Evolutionary conservation across 2,329 filamentous ascomycete genomes (phyloP).

Genomic region (Alternaria gaisen): DNA sequence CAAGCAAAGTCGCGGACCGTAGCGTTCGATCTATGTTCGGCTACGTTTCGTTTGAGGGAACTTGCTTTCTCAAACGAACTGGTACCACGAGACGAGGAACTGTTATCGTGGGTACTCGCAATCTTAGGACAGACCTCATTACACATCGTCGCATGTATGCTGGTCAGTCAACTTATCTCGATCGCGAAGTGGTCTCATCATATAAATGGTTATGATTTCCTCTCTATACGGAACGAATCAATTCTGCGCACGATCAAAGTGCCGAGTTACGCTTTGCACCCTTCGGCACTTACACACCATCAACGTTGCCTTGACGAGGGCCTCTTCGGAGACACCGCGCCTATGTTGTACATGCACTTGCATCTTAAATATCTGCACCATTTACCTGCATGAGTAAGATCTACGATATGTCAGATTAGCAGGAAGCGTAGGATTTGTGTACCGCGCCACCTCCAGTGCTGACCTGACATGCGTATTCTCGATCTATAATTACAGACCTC

Average conservation of each 20-base stretch:
- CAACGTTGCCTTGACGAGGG: neutral
- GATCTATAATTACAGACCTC: neutral
- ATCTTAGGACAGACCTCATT: neutral
- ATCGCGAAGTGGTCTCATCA: neutral
- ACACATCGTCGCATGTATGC: neutral
- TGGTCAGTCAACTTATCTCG: neutral
- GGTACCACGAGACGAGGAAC: neutral
- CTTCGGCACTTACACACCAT: neutral
- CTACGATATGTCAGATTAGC: neutral
- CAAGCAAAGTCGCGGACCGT: constrained; percentile 11
- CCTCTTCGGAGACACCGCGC: neutral
- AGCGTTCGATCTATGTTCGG: neutral
- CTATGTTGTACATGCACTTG: neutral
- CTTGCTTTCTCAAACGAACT: constrained; percentile 1
- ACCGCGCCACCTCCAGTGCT: neutral
- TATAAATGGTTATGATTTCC: neutral
- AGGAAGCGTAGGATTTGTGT: neutral
- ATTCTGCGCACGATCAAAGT: neutral
- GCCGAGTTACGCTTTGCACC: neutral
- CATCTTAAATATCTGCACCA: neutral
- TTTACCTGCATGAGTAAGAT: neutral
- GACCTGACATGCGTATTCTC: neutral
- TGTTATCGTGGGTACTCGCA: neutral
- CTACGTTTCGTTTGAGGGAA: neutral
- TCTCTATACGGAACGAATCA: neutral